Percentiles rank a stretch among this genome's conserved stretches.
Conservation (phyloP, 139 green algal species). For the Micromonas commoda region DNA sequence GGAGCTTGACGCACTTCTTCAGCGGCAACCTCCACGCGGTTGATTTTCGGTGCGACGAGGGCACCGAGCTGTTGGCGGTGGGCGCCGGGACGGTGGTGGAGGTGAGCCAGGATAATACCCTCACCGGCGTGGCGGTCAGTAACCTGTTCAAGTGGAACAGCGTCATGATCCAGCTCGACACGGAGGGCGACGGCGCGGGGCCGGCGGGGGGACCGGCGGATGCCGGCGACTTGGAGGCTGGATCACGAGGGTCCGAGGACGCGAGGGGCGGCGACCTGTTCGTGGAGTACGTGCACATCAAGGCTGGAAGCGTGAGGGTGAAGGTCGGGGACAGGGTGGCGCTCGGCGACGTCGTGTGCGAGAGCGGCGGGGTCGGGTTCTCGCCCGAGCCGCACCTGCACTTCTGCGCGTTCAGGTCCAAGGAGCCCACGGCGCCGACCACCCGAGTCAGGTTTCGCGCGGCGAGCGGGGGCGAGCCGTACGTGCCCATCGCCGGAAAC, state of each 20-base stretch:
- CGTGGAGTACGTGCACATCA: slow-evolving; percentile 32
- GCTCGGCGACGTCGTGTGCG: slow-evolving; percentile 19
- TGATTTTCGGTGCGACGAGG: slow-evolving; percentile 23
- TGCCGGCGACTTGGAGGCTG: too few species aligned
- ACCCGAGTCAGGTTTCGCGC: neutral
- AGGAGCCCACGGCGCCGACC: neutral
- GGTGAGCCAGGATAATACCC: neutral
- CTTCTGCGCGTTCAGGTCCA: slow-evolving; percentile 14
- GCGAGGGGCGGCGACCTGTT: neutral
- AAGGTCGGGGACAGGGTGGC: slow-evolving; percentile 13
- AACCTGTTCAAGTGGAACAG: slow-evolving; percentile 31
- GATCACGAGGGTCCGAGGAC: neutral
- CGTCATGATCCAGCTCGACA: slow-evolving; percentile 9
- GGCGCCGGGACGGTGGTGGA: slow-evolving; percentile 21
- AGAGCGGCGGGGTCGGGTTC: slow-evolving; percentile 16
- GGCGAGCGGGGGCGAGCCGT: neutral
- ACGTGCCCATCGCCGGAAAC: neutral
- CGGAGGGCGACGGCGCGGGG: neutral
- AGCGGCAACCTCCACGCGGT: slow-evolving; percentile 20
- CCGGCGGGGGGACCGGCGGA: too few species aligned
- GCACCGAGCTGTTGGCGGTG: slow-evolving; percentile 14
- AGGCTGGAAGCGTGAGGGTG: neutral
- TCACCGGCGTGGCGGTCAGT: slow-evolving; percentile 2
- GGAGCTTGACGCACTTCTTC: slow-evolving; percentile 24
- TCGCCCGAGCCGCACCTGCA: slow-evolving; percentile 29